Evolutionary conservation across 2,329 filamentous ascomycete species (phyloP), one percentile per base, ranked within the genome.

Genomic region (Fusarium xyrophilum): DNA sequence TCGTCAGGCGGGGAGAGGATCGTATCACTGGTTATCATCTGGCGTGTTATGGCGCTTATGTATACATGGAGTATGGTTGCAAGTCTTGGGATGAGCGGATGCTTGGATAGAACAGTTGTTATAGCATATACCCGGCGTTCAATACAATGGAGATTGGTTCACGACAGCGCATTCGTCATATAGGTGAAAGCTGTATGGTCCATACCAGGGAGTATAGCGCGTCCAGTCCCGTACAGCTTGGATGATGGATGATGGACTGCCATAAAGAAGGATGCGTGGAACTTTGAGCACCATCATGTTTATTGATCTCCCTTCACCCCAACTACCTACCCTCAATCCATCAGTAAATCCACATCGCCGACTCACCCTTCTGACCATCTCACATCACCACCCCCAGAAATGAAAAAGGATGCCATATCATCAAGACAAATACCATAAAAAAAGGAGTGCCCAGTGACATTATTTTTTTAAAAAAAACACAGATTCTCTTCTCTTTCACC

Each of bases 91-190:
- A 3, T 32, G 43, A 19, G 44, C 52, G 33, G 27, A 35, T 32
- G 7, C 25, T 25, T 25, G 13, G 48, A 48, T 36, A 33, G 48
- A 35, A 35, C 54, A 40, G 36, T 40, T 50, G 13, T 7, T 44
- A 52, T 55, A 51, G 42, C 42, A 44, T 54, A 73, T 73, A 71
- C 66, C 69, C 68, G 60, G 57, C 65, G 59, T 66, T 60, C 53
- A 42, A 43, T 32, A 54, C 35, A 54, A 61, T 54, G 42, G 33
- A 30, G n/a, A 52, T 30, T 23, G 33, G 5, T 27, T 33, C 14
- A 30, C 28, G 35, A 17, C 8, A 14, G 10, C 21, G 4, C 11
- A 8, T n/a, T 5, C 6, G 5, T 4, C 14, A 10, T 21, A 15
- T 7, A 19, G 4, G 12, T 28, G 23, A 4, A 7, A 1, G 4